These are phyloP conservation scores for Claviceps quebecensis DNA, from an alignment of 2,329 filamentous ascomycete species.

Conservation along the genomic window DNA sequence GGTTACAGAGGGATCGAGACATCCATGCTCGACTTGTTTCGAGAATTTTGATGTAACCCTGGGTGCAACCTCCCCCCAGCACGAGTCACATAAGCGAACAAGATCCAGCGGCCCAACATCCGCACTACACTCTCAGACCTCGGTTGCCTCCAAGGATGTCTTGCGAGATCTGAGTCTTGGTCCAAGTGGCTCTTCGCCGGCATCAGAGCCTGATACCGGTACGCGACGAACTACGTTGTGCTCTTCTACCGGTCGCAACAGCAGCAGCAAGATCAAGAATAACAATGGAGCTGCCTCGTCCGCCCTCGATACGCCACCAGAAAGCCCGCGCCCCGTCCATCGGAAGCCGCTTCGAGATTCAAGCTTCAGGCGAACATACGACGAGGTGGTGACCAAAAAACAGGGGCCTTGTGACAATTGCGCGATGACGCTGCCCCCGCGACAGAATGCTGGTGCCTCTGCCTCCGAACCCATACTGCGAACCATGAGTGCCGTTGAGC, in stretches of 20 bases:
- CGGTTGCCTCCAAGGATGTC: slow-evolving; percentile 30
- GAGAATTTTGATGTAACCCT: slow-evolving; percentile 20
- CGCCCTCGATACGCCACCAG: slow-evolving; percentile 42
- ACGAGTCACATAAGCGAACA: slow-evolving; percentile 20
- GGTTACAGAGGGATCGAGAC: slow-evolving; percentile 53
- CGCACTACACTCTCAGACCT: slow-evolving; percentile 18
- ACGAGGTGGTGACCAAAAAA: slow-evolving; percentile 49
- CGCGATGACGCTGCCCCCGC: slow-evolving; percentile 45
- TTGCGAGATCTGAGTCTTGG: slow-evolving; percentile 33
- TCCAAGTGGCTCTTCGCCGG: slow-evolving; percentile 28
- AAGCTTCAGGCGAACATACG: slow-evolving; percentile 48
- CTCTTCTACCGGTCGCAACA: slow-evolving; percentile 18
- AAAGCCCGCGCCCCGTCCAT: slow-evolving; percentile 35
- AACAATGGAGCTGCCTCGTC: slow-evolving; percentile 20
- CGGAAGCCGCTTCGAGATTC: slow-evolving; percentile 36
- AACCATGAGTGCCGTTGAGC: slow-evolving; percentile 45
- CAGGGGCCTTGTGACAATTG: slow-evolving; percentile 55
- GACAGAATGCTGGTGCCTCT: slow-evolving; percentile 15
- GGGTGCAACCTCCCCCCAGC: slow-evolving; percentile 4
- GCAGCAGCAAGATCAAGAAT: slow-evolving; percentile 7
- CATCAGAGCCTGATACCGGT: slow-evolving; percentile 31
- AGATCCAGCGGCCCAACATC: slow-evolving; percentile 25
- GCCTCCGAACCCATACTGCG: slow-evolving; percentile 36
- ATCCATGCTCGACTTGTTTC: slow-evolving; percentile 45
- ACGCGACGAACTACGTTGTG: slow-evolving; percentile 27